Percentiles rank a stretch among this genome's conserved stretches.
These are phyloP conservation scores for Eimeria sp. DNA, from an alignment of 169 alveolate species.

Conservation along the genomic window DNA sequence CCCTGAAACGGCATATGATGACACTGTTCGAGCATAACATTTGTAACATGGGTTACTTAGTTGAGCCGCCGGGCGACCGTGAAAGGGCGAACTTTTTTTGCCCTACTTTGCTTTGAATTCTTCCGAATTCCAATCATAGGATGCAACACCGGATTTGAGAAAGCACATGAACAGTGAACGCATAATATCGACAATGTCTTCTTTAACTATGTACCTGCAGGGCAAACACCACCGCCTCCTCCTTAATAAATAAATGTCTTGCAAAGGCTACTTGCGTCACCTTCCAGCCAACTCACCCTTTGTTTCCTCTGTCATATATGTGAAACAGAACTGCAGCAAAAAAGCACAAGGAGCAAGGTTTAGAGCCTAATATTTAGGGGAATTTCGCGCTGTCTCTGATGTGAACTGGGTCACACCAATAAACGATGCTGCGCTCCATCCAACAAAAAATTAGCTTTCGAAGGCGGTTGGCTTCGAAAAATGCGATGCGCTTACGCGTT, in stretches of 20 bases:
- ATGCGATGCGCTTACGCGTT: conserved; percentile 46
- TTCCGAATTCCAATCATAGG: conserved; percentile 80
- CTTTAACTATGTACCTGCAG: conserved; percentile 79
- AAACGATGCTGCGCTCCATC: not conserved
- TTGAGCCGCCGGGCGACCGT: not conserved
- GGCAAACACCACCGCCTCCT: not conserved
- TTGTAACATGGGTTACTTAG: not conserved
- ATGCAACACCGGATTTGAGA: conserved; percentile 79
- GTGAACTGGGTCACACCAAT: not conserved
- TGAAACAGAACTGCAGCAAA: conserved; percentile 81
- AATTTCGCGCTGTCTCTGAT: not conserved
- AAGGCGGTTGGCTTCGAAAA: not conserved
- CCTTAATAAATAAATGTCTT: too few species aligned
- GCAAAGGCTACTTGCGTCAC: not conserved
- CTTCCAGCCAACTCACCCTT: conserved; percentile 72
- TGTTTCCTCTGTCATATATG: conserved; percentile 82
- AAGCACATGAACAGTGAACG: conserved; percentile 80
- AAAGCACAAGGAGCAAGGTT: not conserved
- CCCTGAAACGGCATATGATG: conserved; percentile 48
- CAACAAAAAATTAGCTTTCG: not conserved
- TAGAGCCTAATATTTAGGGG: not conserved
- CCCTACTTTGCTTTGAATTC: conserved; percentile 79
- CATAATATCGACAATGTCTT: conserved; percentile 79
- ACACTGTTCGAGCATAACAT: not conserved
- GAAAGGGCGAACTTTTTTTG: too few species aligned